Base-by-base conservation (phyloP, 306 rosid genomes). In the Cucurbita argyrosperma region DNA sequence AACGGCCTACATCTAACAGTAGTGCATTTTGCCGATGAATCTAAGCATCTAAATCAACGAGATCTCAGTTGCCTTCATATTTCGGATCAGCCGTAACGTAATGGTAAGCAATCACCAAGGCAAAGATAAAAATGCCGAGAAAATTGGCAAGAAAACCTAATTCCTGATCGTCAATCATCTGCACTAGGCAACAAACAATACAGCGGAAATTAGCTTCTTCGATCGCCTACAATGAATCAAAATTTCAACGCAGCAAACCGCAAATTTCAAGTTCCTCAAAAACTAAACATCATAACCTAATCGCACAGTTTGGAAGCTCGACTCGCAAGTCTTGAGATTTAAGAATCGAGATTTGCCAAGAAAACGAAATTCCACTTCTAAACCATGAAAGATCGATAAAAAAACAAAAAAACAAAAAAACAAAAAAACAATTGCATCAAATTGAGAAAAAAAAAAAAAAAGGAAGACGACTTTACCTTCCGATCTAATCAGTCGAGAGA, bases 111-210 rank as follows among this genome's bases (percentile, higher is more conserved):
- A 94, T 87, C 76, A 93, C 92, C 83, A 94, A 74, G 7, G 85
- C 87, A 81, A 93, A 93, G 70, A 93, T 84, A 81, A 90, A 90
- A 77, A 89, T 78, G 75, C 97, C 96, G 30, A 93, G 92, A 74
- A 93, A 90, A 85, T 93, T 90, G 94, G 97, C 93, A 78, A 90
- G 75, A 84, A 90, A 94, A 50, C 98, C 97, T 76, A 94, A 80
- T 78, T 83, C 89, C 74, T 89, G 90, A 86, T 94, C 98, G 79
- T 94, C 92, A 75, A 94, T 72, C 96, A 87, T 88, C 97, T 89
- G 86, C 47, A 21, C 96, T 85, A 85, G 35, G 57, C 57, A 16
- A 50, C 7, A 40, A n/a, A 30, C 51, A 23, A 67, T 13, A 12
- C n/a, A 0, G 26, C 43, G 8, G 42, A 49, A 69, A 47, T 47